Percentiles rank a stretch among this genome's conserved stretches.
Conservation (phyloP, 257 asterid species). For the Solanum ahanhuiri region DNA sequence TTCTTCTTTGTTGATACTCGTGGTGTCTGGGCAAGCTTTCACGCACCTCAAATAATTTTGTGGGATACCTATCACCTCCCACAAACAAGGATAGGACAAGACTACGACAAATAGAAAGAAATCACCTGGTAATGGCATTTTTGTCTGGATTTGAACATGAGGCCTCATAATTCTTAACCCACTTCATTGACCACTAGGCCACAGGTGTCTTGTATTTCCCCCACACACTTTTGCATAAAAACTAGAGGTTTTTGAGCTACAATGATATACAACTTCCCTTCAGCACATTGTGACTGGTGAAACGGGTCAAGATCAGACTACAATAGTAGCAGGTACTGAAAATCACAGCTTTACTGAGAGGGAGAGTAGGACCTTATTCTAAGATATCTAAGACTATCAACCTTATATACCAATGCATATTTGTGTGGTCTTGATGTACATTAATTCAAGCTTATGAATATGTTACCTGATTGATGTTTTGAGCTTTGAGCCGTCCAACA, state of each 20-base stretch:
- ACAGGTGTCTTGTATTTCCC: neutral
- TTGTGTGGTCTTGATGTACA: neutral
- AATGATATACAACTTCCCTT: neutral
- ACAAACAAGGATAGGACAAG: neutral
- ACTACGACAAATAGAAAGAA: neutral
- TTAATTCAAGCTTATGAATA: neutral
- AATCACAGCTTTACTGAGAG: neutral
- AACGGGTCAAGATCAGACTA: neutral
- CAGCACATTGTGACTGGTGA: neutral
- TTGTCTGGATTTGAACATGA: neutral
- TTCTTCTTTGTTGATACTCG: neutral
- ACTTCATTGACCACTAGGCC: neutral
- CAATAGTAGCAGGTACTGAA: neutral
- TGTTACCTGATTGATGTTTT: conserved; percentile 84
- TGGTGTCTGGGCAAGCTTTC: neutral
- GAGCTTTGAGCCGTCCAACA: conserved; percentile 91
- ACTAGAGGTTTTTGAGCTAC: neutral
- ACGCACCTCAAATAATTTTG: neutral
- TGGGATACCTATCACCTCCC: neutral
- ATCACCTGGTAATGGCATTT: neutral
- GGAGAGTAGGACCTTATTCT: neutral
- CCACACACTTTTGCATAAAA: neutral
- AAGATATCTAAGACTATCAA: neutral
- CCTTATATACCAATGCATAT: neutral
- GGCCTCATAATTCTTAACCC: neutral